Evolutionary conservation across 192 early-diverging fungal genomes (phyloP), one percentile per base, ranked within the genome.

Genomic region (Dissophora globulifera): DNA sequence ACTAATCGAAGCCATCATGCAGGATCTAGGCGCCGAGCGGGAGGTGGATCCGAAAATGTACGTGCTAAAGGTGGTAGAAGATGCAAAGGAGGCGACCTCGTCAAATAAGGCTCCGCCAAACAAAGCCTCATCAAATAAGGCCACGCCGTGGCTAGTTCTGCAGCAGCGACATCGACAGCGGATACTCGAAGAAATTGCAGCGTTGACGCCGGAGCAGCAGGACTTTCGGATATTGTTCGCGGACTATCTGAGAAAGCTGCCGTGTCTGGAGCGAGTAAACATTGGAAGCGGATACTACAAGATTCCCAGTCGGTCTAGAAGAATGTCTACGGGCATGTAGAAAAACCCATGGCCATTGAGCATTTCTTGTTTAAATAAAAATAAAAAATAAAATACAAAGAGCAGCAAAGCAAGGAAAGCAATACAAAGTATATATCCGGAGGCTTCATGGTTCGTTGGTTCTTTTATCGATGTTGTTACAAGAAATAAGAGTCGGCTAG

Each of bases 281-380:
- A 35, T 74, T 30, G 69, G 69, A 12, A 74, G 58, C 11, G 69
- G 69, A 32, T 74, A 54, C 54, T 59, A 74, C 46, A 2, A 7
- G n/a, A 54, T 70, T 16, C 22, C 43, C 10, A 48, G 19, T 9
- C 35, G 35, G 35, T n/a, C n/a, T n/a, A n/a, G n/a, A n/a, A n/a
- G n/a, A n/a, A n/a, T n/a, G n/a, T n/a, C n/a, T n/a, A n/a, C n/a
- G n/a, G n/a, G n/a, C n/a, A n/a, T n/a, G n/a, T n/a, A n/a, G n/a
- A n/a, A n/a, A n/a, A n/a, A n/a, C n/a, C n/a, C n/a, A n/a, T n/a
- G n/a, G n/a, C n/a, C n/a, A n/a, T n/a, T n/a, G n/a, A n/a, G n/a
- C n/a, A n/a, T n/a, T n/a, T n/a, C n/a, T n/a, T n/a, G n/a, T n/a
- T n/a, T n/a, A n/a, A n/a, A n/a, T n/a, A n/a, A n/a, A n/a, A n/a